These are phyloP conservation scores for Kwoniella sp. DNA, from an alignment of 768 basidiomycete genomes.

Conservation along the genomic window DNA sequence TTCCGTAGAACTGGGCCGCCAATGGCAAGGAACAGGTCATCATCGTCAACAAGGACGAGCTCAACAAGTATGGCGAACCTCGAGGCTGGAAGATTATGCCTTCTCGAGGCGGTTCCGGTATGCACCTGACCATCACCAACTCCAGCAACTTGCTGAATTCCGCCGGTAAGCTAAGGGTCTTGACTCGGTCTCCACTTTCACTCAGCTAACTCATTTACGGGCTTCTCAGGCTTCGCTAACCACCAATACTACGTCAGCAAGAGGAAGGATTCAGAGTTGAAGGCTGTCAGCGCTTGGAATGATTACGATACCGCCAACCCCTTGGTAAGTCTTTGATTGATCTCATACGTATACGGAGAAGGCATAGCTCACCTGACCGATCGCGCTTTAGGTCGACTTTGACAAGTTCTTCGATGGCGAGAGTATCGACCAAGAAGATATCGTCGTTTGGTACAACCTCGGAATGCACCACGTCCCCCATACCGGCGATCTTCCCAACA, in stretches of 20 bases:
- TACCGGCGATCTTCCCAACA: slow-evolving; percentile 52
- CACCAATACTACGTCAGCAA: slow-evolving; percentile 50
- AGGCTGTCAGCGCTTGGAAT: slow-evolving; percentile 35
- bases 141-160: slow-evolving; percentile 46
- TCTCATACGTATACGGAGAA: neutral
- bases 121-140: slow-evolving; percentile 48
- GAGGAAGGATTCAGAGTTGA: slow-evolving; percentile 45
- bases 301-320: slow-evolving; percentile 44
- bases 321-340: slow-evolving; percentile 17
- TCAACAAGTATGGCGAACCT: slow-evolving; percentile 53
- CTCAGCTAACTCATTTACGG: neutral
- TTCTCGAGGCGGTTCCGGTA: slow-evolving; percentile 33
- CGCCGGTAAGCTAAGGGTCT: slow-evolving; percentile 7
- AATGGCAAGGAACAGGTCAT: slow-evolving; percentile 40
- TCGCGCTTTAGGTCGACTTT: slow-evolving; percentile 50
- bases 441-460: slow-evolving; percentile 46
- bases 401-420: slow-evolving; percentile 53
- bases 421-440: slow-evolving; percentile 52
- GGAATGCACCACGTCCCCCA: slow-evolving; percentile 52
- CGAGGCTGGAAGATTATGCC: slow-evolving; percentile 54
- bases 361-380: slow-evolving; percentile 7
- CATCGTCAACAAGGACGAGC: slow-evolving; percentile 52
- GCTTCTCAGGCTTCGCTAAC: slow-evolving; percentile 34
- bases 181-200: neutral
- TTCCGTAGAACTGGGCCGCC: slow-evolving; percentile 38